Conservation (phyloP, 2,329 filamentous ascomycete genomes). For the Drechslerella coelobrocha region DNA sequence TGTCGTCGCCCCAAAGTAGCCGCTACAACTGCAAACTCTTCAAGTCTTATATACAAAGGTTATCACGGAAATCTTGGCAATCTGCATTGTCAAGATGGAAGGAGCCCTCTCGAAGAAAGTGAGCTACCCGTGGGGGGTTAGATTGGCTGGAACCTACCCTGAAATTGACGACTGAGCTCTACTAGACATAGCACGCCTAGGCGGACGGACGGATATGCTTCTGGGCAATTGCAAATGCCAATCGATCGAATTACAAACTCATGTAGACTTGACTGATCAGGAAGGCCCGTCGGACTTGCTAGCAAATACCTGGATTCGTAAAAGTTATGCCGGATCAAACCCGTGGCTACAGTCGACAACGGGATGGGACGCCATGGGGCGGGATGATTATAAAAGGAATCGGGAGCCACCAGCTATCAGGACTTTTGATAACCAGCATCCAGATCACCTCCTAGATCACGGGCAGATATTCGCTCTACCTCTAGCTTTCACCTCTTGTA, state of each 20-base stretch:
- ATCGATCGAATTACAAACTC: not conserved
- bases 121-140: not conserved
- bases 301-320: not conserved
- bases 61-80: not conserved
- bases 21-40: conserved; percentile 4
- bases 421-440: conserved; percentile 7
- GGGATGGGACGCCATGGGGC: not conserved
- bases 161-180: not conserved
- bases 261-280: not conserved
- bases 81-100: not conserved
- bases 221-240: not conserved
- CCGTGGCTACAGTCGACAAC: conserved; percentile 2
- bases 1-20: conserved; percentile 11
- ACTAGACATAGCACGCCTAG: not conserved
- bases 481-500: not conserved
- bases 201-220: not conserved
- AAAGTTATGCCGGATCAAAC: not conserved
- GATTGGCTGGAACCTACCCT: not conserved
- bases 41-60: not conserved
- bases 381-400: conserved; percentile 27
- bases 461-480: conserved; percentile 12
- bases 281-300: not conserved
- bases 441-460: conserved; percentile 26
- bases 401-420: not conserved
- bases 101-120: not conserved